A percentile compares a stretch with the other conserved stretches of the same genome.
Conservation (phyloP, 495 filamentous ascomycete genomes). For the Cercophora newfieldiana region DNA sequence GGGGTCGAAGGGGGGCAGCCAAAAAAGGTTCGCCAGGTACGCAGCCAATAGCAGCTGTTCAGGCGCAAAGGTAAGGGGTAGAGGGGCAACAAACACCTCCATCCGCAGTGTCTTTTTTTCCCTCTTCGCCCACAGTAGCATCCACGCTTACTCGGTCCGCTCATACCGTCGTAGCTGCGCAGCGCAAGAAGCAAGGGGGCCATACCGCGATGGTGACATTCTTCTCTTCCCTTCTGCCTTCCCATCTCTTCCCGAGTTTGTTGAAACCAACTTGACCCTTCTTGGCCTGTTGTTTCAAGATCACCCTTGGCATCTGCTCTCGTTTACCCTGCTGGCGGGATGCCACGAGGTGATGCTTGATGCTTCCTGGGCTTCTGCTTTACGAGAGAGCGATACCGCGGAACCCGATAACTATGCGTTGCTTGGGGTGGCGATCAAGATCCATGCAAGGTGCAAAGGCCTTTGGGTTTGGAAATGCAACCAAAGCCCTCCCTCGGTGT, state of each 20-base stretch:
- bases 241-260: not conserved
- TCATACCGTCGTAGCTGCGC: not conserved
- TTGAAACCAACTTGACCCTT: not conserved
- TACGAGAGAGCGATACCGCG: not conserved
- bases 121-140: not conserved
- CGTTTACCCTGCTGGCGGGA: not conserved
- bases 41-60: slow-evolving; percentile 3
- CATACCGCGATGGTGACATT: not conserved
- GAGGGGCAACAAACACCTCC: not conserved
- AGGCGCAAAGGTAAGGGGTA: slow-evolving; percentile 1
- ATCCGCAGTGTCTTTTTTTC: not conserved
- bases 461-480: not conserved
- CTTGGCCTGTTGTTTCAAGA: slow-evolving; percentile 21
- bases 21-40: not conserved
- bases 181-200: not conserved
- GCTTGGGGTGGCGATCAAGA: not conserved
- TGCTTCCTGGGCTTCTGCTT: slow-evolving; percentile 4
- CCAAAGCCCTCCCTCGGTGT: too few relatives aligned
- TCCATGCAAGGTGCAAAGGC: not conserved
- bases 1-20: not conserved
- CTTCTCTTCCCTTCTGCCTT: not conserved
- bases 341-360: not conserved
- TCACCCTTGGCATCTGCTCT: slow-evolving; percentile 20
- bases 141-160: not conserved
- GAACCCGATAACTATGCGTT: not conserved